Evolutionary conservation across 208 protist genomes (phyloP).

Genomic region (Leishmania tropica): DNA sequence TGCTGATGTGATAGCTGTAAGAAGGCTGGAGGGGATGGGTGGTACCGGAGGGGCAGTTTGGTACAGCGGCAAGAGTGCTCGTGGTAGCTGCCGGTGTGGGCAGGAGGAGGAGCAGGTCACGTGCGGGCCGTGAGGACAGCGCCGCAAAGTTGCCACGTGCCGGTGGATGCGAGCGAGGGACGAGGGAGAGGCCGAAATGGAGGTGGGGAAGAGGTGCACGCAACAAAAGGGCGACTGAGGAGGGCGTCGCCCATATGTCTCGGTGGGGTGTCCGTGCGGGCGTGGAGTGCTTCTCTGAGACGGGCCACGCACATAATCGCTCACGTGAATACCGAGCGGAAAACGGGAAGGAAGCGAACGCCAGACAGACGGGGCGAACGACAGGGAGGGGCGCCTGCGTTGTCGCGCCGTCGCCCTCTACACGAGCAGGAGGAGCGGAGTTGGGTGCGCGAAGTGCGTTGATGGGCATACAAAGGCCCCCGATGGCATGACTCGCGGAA

Average conservation of each 20-base stretch:
- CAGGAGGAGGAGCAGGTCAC: background rate
- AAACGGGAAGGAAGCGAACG: background rate
- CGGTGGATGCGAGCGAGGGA: too few species aligned
- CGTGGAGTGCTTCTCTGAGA: background rate
- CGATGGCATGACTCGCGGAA: background rate
- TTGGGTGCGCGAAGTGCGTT: background rate
- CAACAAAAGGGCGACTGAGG: background rate
- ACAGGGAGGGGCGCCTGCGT: too few species aligned
- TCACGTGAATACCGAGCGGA: background rate
- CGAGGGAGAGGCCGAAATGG: background rate
- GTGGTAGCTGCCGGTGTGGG: background rate
- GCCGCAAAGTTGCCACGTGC: background rate
- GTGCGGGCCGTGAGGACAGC: background rate
- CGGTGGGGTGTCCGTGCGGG: background rate
- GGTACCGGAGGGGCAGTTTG: background rate
- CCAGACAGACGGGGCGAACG: background rate
- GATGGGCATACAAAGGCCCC: background rate
- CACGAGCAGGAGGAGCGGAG: background rate
- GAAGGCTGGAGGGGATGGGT: background rate
- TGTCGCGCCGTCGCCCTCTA: background rate
- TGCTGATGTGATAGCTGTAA: background rate
- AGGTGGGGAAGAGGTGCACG: background rate
- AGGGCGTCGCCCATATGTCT: background rate
- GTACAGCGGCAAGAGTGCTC: background rate
- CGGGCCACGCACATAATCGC: background rate